A percentile compares a stretch with the other conserved stretches of the same genome.
These are phyloP conservation scores for Prunus salicina DNA, from an alignment of 306 rosid genomes.

Conservation along the genomic window DNA sequence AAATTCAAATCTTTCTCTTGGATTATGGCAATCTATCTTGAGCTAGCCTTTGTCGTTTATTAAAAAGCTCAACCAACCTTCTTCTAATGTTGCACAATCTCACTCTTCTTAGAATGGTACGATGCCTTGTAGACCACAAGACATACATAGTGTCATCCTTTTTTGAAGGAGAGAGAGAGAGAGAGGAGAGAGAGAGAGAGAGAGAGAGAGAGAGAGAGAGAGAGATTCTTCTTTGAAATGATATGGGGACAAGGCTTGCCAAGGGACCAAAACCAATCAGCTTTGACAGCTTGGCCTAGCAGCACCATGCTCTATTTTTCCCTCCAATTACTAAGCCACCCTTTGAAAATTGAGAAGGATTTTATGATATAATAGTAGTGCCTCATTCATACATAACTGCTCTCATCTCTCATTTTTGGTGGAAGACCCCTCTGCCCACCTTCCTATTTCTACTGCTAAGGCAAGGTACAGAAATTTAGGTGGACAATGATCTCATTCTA, in stretches of 20 bases:
- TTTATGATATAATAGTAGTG: neutral
- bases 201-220: slow-evolving; percentile 9
- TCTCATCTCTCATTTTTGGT: too few relatives aligned
- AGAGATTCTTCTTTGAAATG: slow-evolving; percentile 18
- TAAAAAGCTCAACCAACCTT: slow-evolving; percentile 24
- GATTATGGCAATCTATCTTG: neutral
- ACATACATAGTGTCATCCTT: slow-evolving; percentile 27
- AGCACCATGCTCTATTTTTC: neutral
- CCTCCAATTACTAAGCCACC: neutral
- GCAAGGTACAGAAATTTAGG: neutral
- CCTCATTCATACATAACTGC: neutral
- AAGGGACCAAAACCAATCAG: slow-evolving; percentile 35
- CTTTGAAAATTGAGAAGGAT: neutral
- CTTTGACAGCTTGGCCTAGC: slow-evolving; percentile 22
- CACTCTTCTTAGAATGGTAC: slow-evolving; percentile 21
- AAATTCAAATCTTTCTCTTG: neutral
- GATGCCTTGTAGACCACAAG: slow-evolving; percentile 43
- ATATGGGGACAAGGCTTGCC: slow-evolving; percentile 15
- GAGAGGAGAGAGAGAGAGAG: neutral
- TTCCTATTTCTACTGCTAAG: neutral
- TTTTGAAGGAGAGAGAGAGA: neutral
- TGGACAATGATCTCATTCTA: neutral
- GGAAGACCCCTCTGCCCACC: too few relatives aligned
- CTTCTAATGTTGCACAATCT: slow-evolving; percentile 19
- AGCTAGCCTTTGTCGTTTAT: neutral